Conservation (phyloP, 129 eudicot species). For the Chrysanthemum lavandulifolium region DNA sequence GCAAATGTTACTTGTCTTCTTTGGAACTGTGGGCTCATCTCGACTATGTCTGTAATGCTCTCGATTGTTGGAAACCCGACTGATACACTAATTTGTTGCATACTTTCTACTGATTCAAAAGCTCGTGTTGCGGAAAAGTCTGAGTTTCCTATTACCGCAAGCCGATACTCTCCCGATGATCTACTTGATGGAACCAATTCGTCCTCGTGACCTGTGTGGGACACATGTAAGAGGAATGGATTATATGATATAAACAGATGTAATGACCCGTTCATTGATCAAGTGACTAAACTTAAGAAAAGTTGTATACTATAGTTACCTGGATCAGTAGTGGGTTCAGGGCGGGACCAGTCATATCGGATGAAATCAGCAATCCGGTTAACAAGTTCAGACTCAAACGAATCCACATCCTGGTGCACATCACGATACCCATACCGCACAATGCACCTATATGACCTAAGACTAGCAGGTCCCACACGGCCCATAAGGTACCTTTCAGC, state of each 20-base stretch:
- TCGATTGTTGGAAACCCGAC: slow-evolving; percentile 63
- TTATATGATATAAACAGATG: not conserved
- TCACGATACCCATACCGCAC: slow-evolving; percentile 83
- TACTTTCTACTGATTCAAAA: slow-evolving; percentile 52
- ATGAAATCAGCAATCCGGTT: slow-evolving; percentile 27
- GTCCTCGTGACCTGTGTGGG: slow-evolving; percentile 27
- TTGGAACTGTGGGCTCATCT: slow-evolving; percentile 51
- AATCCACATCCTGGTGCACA: slow-evolving; percentile 61
- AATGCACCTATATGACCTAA: slow-evolving; percentile 70
- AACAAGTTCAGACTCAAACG: slow-evolving; percentile 53
- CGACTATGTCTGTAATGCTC: slow-evolving; percentile 71
- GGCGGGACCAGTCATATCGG: slow-evolving; percentile 30
- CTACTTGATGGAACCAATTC: slow-evolving; percentile 30
- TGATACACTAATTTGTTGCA: slow-evolving; percentile 66
- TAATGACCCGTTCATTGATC: not conserved
- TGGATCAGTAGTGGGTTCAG: slow-evolving; percentile 23
- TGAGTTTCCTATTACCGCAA: slow-evolving; percentile 57
- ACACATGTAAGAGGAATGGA: slow-evolving; percentile 1
- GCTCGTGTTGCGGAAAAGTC: slow-evolving; percentile 31
- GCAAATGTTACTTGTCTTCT: slow-evolving; percentile 60
- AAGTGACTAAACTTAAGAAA: slow-evolving; percentile 1
- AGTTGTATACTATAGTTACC: slow-evolving; percentile 19
- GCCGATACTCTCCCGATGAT: slow-evolving; percentile 47
- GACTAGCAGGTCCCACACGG: slow-evolving; percentile 69
- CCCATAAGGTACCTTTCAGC: slow-evolving; percentile 74